phyloP scores from a whole-genome alignment of 441 rosid species.

The Erodium trifolium region DNA sequence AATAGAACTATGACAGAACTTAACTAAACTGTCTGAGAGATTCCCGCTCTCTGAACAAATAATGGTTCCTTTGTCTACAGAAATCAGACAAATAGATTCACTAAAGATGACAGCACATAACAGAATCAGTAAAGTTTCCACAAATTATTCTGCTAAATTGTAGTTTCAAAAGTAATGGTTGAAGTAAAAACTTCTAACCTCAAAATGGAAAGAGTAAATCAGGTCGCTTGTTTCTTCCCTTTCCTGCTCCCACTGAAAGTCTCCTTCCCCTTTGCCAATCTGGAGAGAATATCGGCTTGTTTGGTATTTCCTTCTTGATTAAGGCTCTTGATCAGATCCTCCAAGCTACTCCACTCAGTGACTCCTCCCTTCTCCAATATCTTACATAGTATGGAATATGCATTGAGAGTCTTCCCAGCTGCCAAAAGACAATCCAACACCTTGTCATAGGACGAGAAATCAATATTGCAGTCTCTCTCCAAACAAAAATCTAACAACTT shows the following conservation, averaged over 20 bases:
- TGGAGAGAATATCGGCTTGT: conserved; percentile 84
- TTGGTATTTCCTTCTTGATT: conserved; percentile 75
- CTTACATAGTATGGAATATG: conserved; percentile 81
- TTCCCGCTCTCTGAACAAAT: no score
- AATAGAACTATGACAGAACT: no score
- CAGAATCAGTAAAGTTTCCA: no score
- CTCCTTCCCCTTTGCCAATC: conserved; percentile 49
- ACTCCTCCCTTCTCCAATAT: conserved; percentile 63
- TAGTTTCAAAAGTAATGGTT: background rate
- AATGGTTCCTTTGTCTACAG: no score
- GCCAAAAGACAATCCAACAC: conserved; percentile 75
- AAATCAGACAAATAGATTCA: no score
- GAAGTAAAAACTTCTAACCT: conserved; percentile 2
- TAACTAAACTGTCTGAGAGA: no score
- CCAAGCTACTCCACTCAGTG: conserved; percentile 58
- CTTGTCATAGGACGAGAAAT: conserved; percentile 63
- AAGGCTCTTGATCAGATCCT: conserved; percentile 65
- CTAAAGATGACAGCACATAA: no score
- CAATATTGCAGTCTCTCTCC: conserved; percentile 57
- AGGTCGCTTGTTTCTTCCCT: conserved; percentile 31
- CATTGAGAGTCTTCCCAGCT: conserved; percentile 78
- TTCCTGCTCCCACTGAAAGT: conserved; percentile 27
- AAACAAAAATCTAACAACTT: conserved; percentile 66
- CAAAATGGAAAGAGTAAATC: conserved; percentile 6
- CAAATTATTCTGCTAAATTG: conserved; percentile 13